phyloP scores from a whole-genome alignment of 805 yeast genomes.

The Candida railenensis region DNA sequence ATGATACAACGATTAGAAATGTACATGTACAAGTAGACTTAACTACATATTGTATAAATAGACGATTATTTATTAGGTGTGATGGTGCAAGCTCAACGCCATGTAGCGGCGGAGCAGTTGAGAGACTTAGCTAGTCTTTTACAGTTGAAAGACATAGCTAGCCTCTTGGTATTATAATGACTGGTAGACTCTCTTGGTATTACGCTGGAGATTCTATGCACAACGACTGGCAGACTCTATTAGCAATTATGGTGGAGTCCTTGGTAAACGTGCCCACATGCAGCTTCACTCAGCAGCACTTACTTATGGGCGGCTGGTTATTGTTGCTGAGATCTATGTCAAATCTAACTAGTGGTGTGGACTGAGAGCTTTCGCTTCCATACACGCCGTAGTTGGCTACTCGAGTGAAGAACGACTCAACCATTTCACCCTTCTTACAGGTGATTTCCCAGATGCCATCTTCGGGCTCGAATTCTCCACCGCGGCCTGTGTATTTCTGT shows the following conservation, averaged over 20 bases:
- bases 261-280: too few relatives aligned
- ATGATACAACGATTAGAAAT: neutral
- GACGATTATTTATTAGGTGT: neutral
- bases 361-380: neutral
- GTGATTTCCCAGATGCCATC: slow-evolving; percentile 31
- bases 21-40: neutral
- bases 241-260: too few relatives aligned
- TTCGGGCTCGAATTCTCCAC: slow-evolving; percentile 29
- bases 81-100: neutral
- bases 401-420: slow-evolving; percentile 31
- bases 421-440: slow-evolving; percentile 28
- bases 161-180: too few relatives aligned
- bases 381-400: slow-evolving; percentile 36
- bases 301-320: neutral
- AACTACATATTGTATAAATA: neutral
- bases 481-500: neutral
- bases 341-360: slow-evolving; percentile 2
- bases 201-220: too few relatives aligned
- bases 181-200: too few relatives aligned
- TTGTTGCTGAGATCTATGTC: slow-evolving; percentile 1
- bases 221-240: too few relatives aligned
- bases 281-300: slow-evolving; percentile 2
- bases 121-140: neutral
- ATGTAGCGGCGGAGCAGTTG: neutral
- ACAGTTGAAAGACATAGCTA: too few relatives aligned